A percentile compares a stretch with the other conserved stretches of the same genome.
Conservation (phyloP, 108 stramenopile genomes). For the Cyclostephanos invisitatus region DNA sequence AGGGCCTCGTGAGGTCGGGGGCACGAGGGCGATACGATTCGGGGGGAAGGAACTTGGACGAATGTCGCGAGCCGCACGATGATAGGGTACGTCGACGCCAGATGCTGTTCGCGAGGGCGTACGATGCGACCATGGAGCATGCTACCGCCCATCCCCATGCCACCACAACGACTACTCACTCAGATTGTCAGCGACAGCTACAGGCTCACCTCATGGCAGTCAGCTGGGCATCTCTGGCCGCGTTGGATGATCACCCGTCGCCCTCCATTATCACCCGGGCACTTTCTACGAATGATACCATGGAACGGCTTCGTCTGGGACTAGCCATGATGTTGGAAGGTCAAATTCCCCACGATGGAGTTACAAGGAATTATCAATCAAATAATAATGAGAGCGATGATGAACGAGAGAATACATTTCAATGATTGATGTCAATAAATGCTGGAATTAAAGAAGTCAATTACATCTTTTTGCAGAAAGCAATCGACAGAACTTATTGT, state of each 20-base stretch:
- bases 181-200: neutral
- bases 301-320: conserved; percentile 42
- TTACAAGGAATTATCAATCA: neutral
- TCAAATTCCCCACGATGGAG: neutral
- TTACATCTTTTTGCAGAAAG: neutral
- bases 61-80: neutral
- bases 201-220: conserved; percentile 20
- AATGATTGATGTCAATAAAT: neutral
- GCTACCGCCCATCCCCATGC: neutral
- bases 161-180: neutral
- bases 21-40: neutral
- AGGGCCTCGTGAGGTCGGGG: conserved; percentile 14
- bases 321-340: conserved; percentile 27
- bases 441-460: neutral
- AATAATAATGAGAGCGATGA: neutral
- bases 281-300: conserved; percentile 25
- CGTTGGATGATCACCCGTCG: conserved; percentile 6
- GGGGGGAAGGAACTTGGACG: neutral
- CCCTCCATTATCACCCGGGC: conserved; percentile 24
- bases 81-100: neutral
- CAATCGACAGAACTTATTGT: too few species aligned
- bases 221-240: conserved; percentile 36
- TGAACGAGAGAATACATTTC: conserved; percentile 4
- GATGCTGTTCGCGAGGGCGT: conserved; percentile 8
- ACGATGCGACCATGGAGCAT: conserved; percentile 2